Evolutionary conservation across 2,329 filamentous ascomycete genomes (phyloP).

Genomic region (Polychaeton citri): DNA sequence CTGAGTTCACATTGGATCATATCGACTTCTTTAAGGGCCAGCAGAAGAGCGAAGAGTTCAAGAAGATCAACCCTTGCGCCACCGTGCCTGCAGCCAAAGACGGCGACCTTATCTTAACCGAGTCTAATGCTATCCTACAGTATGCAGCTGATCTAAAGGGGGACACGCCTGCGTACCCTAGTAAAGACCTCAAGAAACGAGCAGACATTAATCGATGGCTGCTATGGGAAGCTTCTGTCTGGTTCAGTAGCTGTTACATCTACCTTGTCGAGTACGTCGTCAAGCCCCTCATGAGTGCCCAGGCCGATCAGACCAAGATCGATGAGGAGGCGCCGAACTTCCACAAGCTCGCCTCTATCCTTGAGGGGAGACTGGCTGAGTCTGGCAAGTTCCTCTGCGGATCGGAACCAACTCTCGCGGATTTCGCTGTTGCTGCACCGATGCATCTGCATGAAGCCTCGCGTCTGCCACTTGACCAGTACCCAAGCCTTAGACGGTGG

Average conservation of each 20-base stretch:
- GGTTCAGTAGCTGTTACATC: conserved; percentile 29
- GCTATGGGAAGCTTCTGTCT: conserved; percentile 29
- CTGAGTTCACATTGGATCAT: conserved; percentile 23
- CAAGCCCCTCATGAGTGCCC: conserved; percentile 24
- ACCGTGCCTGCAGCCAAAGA: conserved; percentile 28
- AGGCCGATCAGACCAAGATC: conserved; percentile 24
- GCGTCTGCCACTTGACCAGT: conserved; percentile 25
- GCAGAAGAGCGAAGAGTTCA: conserved; percentile 23
- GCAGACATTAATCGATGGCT: conserved; percentile 29
- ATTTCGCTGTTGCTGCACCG: conserved; percentile 27
- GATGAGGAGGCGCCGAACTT: conserved; percentile 22
- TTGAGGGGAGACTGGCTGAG: conserved; percentile 24
- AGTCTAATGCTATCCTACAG: conserved; percentile 30
- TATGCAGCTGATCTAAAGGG: conserved; percentile 25
- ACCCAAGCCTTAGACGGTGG: conserved; percentile 26
- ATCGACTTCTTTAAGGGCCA: conserved; percentile 28
- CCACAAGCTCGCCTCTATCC: conserved; percentile 23
- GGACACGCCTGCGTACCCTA: conserved; percentile 22
- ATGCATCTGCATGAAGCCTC: conserved; percentile 26
- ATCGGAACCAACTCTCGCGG: too few relatives aligned
- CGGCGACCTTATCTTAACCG: conserved; percentile 26
- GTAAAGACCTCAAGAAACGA: conserved; percentile 26
- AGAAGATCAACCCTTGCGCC: conserved; percentile 25
- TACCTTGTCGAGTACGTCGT: conserved; percentile 29
- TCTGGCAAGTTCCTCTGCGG: conserved; percentile 25